phyloP scores from a whole-genome alignment of 2,329 filamentous ascomycete genomes.

The Dothistroma septosporum region DNA sequence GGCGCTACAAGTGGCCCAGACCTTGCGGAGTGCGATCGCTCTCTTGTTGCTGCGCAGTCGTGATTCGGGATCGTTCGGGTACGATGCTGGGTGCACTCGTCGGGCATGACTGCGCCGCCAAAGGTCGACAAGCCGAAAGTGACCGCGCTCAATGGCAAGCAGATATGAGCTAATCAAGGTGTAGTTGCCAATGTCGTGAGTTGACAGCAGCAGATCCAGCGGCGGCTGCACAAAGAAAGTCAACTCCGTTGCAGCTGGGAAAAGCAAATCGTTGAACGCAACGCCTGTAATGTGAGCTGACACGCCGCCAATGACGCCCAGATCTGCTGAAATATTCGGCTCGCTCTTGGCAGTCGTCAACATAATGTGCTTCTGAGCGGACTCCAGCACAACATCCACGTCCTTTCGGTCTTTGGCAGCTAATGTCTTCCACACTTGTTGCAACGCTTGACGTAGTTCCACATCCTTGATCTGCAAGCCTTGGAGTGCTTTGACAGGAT shows the following conservation, averaged over 20 bases:
- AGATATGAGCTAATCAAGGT: constrained; percentile 84
- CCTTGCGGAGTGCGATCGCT: constrained; percentile 65
- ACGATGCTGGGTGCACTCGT: constrained; percentile 58
- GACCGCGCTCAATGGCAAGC: constrained; percentile 76
- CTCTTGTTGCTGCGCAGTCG: constrained; percentile 62
- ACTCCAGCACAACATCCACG: constrained; percentile 70
- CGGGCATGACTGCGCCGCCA: constrained; percentile 82
- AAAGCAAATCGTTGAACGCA: constrained; percentile 74
- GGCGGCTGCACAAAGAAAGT: constrained; percentile 71
- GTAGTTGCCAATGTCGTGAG: constrained; percentile 72
- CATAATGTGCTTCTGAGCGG: constrained; percentile 71
- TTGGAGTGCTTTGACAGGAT: constrained; percentile 51
- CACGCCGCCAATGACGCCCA: background rate
- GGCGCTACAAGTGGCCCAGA: constrained; percentile 87
- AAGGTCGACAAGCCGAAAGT: constrained; percentile 75
- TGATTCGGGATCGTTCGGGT: constrained; percentile 55
- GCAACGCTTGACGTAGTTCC: constrained; percentile 73
- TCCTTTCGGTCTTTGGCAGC: constrained; percentile 73
- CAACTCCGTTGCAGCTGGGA: constrained; percentile 70
- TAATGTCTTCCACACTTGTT: constrained; percentile 73
- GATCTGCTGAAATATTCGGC: constrained; percentile 27
- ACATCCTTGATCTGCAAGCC: constrained; percentile 76
- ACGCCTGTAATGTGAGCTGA: constrained; percentile 41
- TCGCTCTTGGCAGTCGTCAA: constrained; percentile 56
- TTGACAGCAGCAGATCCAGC: constrained; percentile 79